Evolutionary conservation across 1,284 basidiomycete genomes (phyloP).

Genomic region (Boletus subluridellus): DNA sequence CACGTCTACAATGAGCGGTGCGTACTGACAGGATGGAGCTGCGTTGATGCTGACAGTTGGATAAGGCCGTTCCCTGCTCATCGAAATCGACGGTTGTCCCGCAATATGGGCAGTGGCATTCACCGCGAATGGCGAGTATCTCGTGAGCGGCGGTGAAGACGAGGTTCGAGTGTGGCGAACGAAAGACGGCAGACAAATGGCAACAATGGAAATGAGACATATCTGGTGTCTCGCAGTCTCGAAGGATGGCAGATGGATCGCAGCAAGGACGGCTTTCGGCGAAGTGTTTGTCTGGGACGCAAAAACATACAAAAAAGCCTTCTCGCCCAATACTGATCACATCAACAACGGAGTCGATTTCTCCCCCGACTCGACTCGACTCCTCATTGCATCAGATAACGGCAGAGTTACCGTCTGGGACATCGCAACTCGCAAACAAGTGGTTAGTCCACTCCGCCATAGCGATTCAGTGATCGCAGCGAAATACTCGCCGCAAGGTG

Average conservation of each 20-base stretch:
- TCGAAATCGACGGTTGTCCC: no score
- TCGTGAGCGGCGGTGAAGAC: no score
- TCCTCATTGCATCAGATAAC: background rate
- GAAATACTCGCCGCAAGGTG: conserved; percentile 3
- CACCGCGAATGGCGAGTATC: no score
- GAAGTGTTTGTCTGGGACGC: background rate
- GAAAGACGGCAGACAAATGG: no score
- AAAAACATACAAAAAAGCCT: background rate
- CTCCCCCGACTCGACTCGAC: background rate
- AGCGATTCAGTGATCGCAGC: background rate
- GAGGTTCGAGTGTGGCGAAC: no score
- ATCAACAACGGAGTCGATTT: background rate
- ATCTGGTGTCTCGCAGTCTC: background rate
- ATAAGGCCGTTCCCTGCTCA: no score
- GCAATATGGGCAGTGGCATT: no score
- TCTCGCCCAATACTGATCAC: background rate
- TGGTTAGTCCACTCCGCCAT: background rate
- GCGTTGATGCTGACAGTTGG: background rate
- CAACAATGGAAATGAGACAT: background rate
- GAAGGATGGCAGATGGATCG: background rate
- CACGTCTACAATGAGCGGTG: background rate
- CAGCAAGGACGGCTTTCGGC: background rate
- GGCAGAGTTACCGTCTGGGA: background rate
- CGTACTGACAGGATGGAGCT: background rate
- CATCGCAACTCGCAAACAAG: background rate